phyloP scores from a whole-genome alignment of 352 stramenopile species.

The Saprolegnia parasitica region DNA sequence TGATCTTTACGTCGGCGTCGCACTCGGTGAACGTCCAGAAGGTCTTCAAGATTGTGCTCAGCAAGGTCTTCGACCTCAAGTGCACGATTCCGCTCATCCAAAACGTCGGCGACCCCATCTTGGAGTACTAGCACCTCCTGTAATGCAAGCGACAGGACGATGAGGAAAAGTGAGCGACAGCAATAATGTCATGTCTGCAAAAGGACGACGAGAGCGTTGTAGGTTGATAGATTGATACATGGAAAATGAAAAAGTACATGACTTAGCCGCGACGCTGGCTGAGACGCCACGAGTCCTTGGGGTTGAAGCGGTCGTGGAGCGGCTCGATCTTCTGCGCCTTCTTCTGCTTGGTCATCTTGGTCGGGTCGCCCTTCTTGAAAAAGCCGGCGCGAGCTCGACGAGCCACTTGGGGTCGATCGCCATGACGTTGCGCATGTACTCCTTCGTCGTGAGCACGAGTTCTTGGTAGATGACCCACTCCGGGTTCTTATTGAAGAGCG shows the following conservation, averaged over 20 bases:
- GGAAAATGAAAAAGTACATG: neutral
- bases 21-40: constrained; percentile 96
- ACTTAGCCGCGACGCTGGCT: constrained; percentile 91
- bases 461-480: constrained; percentile 99
- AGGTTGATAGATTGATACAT: neutral
- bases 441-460: constrained; percentile 91
- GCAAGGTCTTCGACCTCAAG: constrained; percentile 92
- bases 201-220: too few species aligned
- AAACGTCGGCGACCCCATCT: constrained; percentile 87
- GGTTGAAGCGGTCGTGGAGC: constrained; percentile 98
- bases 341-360: constrained; percentile 97
- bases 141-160: too few species aligned
- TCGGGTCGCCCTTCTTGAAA: constrained; percentile 97
- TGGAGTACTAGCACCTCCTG: constrained; percentile 77
- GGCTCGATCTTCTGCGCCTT: constrained; percentile 99
- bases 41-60: constrained; percentile 93
- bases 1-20: constrained; percentile 91
- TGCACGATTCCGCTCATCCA: constrained; percentile 91
- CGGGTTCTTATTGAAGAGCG: constrained; percentile 98
- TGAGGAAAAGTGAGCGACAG: too few species aligned
- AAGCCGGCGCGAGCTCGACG: constrained; percentile 93
- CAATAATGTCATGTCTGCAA: too few species aligned
- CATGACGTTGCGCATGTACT: constrained; percentile 99
- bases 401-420: constrained; percentile 99
- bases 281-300: constrained; percentile 95